Conservation (phyloP, 345 rosid genomes). For the Trapa incisa region DNA sequence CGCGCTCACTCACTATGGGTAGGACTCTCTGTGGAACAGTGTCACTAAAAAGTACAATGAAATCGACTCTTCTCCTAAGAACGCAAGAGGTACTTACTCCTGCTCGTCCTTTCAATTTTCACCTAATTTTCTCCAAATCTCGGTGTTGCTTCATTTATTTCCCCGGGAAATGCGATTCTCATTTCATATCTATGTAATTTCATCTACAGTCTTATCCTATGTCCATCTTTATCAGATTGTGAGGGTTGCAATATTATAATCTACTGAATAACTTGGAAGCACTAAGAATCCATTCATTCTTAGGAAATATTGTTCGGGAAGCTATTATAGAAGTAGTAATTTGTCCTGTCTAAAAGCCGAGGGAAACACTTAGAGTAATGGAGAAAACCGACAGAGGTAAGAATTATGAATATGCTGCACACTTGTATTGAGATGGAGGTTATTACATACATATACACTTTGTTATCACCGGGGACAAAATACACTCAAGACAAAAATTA, state of each 20-base stretch:
- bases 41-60: conserved; percentile 81
- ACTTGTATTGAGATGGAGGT: too few species aligned
- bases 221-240: not conserved
- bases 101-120: not conserved
- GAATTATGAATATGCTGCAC: too few species aligned
- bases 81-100: conserved; percentile 41
- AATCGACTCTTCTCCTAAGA: conserved; percentile 87
- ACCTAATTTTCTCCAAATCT: not conserved
- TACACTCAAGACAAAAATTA: too few species aligned
- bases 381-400: too few species aligned
- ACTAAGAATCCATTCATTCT: not conserved
- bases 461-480: too few species aligned
- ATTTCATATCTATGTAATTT: not conserved
- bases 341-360: not conserved
- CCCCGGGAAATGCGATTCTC: not conserved
- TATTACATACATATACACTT: too few species aligned
- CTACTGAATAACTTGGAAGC: not conserved
- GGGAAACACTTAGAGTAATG: too few species aligned
- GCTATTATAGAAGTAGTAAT: not conserved
- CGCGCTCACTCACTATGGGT: conserved; percentile 86
- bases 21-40: conserved; percentile 54
- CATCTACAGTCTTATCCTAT: not conserved
- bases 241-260: not conserved
- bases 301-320: not conserved
- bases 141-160: not conserved